phyloP scores from a whole-genome alignment of 768 basidiomycete genomes.

The Pleurotus tuoliensis region DNA sequence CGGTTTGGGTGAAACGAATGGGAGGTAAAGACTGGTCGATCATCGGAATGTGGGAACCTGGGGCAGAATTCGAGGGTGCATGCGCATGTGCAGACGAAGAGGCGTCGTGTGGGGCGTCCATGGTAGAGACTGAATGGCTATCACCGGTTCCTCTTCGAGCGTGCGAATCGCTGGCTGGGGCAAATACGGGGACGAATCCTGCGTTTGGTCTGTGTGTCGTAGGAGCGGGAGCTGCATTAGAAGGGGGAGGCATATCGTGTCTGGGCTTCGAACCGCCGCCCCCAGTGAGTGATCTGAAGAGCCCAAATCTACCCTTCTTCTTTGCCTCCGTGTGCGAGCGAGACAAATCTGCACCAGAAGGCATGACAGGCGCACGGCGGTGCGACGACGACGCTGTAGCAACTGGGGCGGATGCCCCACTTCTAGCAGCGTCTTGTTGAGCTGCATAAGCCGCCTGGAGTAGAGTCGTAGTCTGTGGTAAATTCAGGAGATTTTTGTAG shows the following conservation, averaged over 20 bases:
- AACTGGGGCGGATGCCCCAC: constrained; percentile 7
- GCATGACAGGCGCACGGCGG: background rate
- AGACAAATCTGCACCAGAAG: background rate
- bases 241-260: background rate
- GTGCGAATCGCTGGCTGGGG: constrained; percentile 10
- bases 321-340: constrained; percentile 7
- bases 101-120: background rate
- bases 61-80: background rate
- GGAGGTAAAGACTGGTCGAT: constrained; percentile 16
- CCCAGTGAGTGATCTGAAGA: background rate
- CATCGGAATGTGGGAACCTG: background rate
- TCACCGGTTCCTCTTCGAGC: background rate
- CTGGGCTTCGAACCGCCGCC: background rate
- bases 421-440: background rate
- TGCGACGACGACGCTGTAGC: background rate
- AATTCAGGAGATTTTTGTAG: constrained; percentile 50
- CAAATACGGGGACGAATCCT: constrained; percentile 23
- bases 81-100: background rate
- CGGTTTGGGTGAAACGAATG: constrained; percentile 39
- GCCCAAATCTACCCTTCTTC: constrained; percentile 1
- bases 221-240: background rate
- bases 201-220: constrained; percentile 5
- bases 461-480: constrained; percentile 42
- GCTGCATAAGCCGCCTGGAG: constrained; percentile 18
- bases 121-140: background rate